Evolutionary conservation across 2,329 filamentous ascomycete genomes (phyloP).

Genomic region (Penicillium brevicompactum): DNA sequence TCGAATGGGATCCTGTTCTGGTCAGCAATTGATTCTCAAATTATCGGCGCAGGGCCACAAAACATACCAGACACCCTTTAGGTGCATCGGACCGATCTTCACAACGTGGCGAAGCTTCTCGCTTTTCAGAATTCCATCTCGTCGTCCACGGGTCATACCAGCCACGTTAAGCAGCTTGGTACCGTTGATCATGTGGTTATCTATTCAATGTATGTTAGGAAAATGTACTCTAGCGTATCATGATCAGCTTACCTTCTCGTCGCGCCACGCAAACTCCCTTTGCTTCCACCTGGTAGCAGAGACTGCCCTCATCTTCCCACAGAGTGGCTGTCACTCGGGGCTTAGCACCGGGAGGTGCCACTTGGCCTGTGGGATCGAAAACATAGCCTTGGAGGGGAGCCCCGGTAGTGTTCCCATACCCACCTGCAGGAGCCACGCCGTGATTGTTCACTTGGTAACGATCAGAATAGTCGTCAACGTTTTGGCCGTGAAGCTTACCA

Average conservation of each 20-base stretch:
- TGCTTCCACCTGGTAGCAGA: conserved; percentile 97
- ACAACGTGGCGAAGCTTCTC: conserved; percentile 96
- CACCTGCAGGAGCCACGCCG: conserved; percentile 32
- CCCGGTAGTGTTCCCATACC: conserved; percentile 43
- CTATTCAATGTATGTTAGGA: conserved; percentile 48
- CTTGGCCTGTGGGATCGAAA: conserved; percentile 88
- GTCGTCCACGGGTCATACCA: conserved; percentile 92
- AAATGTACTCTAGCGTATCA: background rate
- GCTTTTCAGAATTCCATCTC: conserved; percentile 96
- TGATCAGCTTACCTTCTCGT: conserved; percentile 71
- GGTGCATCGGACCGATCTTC: conserved; percentile 98
- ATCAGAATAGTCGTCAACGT: conserved; percentile 8
- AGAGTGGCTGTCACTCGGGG: conserved; percentile 92
- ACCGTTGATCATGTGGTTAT: conserved; percentile 99
- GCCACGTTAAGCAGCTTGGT: conserved; percentile 97
- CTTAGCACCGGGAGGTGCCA: conserved; percentile 92
- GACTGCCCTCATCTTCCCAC: conserved; percentile 96
- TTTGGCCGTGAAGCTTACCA: conserved; percentile 34
- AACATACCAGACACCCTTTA: conserved; percentile 93
- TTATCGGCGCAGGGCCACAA: background rate
- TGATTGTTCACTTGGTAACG: conserved; percentile 39
- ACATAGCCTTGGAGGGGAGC: conserved; percentile 49
- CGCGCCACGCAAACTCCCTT: conserved; percentile 94
- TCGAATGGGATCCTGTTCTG: conserved; percentile 88
- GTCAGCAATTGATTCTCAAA: background rate